These are phyloP conservation scores for Talaromyces proteolyticus DNA, from an alignment of 495 filamentous ascomycete species.

Conservation along the genomic window DNA sequence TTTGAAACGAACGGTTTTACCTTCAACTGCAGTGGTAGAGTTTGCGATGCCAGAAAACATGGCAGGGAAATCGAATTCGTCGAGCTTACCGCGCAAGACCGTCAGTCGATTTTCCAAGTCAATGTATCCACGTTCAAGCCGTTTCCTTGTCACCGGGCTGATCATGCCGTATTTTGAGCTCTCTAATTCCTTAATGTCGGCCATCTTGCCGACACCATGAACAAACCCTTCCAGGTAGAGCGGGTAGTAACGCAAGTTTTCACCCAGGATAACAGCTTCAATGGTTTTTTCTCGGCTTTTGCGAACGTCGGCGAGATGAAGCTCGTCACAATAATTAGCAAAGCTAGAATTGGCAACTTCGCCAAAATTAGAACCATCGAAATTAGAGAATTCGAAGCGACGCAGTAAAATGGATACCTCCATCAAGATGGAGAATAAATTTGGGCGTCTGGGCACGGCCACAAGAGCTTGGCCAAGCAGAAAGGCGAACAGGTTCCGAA, in stretches of 20 bases:
- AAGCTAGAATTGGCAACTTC: slow-evolving; percentile 74
- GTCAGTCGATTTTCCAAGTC: slow-evolving; percentile 67
- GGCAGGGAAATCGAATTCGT: slow-evolving; percentile 85
- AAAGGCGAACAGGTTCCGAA: slow-evolving; percentile 90
- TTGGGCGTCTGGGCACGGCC: slow-evolving; percentile 60
- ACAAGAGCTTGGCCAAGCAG: slow-evolving; percentile 75
- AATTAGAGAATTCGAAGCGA: slow-evolving; percentile 71
- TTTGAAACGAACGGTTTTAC: slow-evolving; percentile 74
- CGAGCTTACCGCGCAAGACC: slow-evolving; percentile 60
- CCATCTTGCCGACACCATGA: slow-evolving; percentile 88
- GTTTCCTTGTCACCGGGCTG: slow-evolving; percentile 62
- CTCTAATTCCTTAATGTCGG: slow-evolving; percentile 60
- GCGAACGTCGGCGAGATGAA: slow-evolving; percentile 73
- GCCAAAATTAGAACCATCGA: slow-evolving; percentile 77
- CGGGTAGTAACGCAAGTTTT: slow-evolving; percentile 72
- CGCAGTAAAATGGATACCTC: slow-evolving; percentile 62
- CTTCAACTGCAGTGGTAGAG: slow-evolving; percentile 65
- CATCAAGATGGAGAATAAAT: slow-evolving; percentile 69
- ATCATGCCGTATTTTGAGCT: slow-evolving; percentile 66
- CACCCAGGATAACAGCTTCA: slow-evolving; percentile 81
- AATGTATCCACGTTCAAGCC: slow-evolving; percentile 73
- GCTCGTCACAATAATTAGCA: slow-evolving; percentile 67
- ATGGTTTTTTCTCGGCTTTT: slow-evolving; percentile 83
- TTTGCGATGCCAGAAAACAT: slow-evolving; percentile 85
- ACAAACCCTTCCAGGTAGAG: slow-evolving; percentile 90